These are phyloP conservation scores for Aspergillus puulaauensis DNA, from an alignment of 2,329 filamentous ascomycete species.

Conservation along the genomic window DNA sequence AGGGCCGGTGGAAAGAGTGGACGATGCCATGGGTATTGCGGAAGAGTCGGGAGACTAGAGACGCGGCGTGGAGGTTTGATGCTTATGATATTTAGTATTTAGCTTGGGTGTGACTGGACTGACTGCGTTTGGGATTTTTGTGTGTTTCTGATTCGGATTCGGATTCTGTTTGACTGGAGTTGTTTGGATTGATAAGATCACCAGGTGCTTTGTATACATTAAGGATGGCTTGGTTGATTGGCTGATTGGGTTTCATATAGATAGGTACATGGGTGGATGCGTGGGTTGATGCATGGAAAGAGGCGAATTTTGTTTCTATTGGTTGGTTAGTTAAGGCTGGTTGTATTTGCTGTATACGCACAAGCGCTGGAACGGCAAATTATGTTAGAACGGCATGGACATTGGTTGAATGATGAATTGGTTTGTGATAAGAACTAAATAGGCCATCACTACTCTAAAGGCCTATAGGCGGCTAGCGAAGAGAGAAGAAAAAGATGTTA, in stretches of 20 bases:
- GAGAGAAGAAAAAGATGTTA: background rate
- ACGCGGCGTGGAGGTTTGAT: slow-evolving; percentile 10
- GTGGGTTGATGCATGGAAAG: background rate
- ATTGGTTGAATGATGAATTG: background rate
- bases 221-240: no score
- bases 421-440: background rate
- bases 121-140: background rate
- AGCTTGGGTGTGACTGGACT: background rate
- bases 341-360: background rate
- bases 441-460: background rate
- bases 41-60: background rate
- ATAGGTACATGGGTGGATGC: background rate
- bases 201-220: no score
- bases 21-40: slow-evolving; percentile 9
- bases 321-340: background rate
- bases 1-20: slow-evolving; percentile 14
- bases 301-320: background rate
- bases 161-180: no score
- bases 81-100: slow-evolving; percentile 6
- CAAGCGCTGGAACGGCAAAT: background rate
- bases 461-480: background rate
- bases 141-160: background rate
- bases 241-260: background rate
- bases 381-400: background rate
- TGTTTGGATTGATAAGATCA: no score